Conservation (phyloP, 164 flowering plant species). For the Magnolia kwangsiensis region DNA sequence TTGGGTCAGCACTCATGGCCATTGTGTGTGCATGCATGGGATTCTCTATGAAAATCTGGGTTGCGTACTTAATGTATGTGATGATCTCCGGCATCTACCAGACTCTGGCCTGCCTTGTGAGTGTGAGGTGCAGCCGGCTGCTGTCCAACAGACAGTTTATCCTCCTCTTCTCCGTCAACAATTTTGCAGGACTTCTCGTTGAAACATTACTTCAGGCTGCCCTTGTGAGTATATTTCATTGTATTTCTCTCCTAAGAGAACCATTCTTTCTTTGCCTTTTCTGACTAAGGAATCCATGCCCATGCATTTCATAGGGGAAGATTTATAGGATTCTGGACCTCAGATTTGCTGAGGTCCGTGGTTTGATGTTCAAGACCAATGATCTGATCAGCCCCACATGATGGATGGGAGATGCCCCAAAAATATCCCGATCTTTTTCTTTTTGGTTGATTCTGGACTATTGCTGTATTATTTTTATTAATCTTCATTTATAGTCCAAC, state of each 20-base stretch:
- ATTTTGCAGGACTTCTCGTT: constrained; percentile 16
- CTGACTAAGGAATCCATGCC: not conserved
- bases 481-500: no score
- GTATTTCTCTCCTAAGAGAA: not conserved
- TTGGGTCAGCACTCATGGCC: constrained; percentile 20
- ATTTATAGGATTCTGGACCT: no score
- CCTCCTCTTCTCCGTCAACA: constrained; percentile 22
- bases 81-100: constrained; percentile 16
- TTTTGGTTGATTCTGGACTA: no score
- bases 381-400: not conserved
- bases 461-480: no score
- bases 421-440: not conserved
- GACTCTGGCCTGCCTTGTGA: constrained; percentile 16
- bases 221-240: constrained; percentile 12
- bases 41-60: constrained; percentile 8
- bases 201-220: constrained; percentile 21
- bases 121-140: constrained; percentile 16
- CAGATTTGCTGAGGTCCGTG: not conserved
- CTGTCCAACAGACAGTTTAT: constrained; percentile 17
- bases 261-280: not conserved
- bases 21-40: constrained; percentile 17
- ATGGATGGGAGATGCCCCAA: not conserved
- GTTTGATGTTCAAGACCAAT: not conserved
- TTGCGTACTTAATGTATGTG: constrained; percentile 13
- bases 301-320: not conserved